Base-by-base conservation (phyloP, 768 basidiomycete species). In the Auricularia cornea region DNA sequence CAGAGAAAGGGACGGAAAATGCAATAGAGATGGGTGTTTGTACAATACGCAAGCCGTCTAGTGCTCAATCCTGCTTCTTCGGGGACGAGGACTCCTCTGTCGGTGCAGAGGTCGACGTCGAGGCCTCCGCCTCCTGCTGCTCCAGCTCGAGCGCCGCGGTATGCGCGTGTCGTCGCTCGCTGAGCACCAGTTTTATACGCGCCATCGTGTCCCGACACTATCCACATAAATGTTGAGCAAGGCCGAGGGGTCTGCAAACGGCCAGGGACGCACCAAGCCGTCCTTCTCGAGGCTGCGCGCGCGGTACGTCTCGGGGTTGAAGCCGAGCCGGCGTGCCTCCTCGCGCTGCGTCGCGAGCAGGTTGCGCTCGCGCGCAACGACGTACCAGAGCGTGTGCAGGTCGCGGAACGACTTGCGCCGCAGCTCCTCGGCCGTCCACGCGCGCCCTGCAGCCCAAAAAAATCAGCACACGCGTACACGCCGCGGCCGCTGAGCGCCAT, bases 171-270 rank as follows among this genome's bases (percentile, higher is more conserved):
- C 94, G 82, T 38, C 97, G 87, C 72, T 98, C 95, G 70, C 93
- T 93, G 59, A 98, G 79, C 26, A 98, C 86, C 64, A 83, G 86
- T 74, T 98, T 98, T 74, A 98, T 93, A 23, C 92, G 86, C n/a
- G 92, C 93, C 94, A 97, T 96, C 23, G 92, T 88, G 79, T 94
- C 96, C 26, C 90, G 89, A 74, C 87, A 88, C 94, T 97, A 66
- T 11, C 59, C 63, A 5, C 51, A 26, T 16, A 57, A 1, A 57
- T 10, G 23, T 28, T 26, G 26, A 26, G 11, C 28, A 52, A 8
- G 8, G 35, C 35, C 0, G n/a, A n/a, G n/a, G n/a, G n/a, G n/a
- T n/a, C n/a, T n/a, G n/a, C n/a, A n/a, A n/a, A n/a, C n/a, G 28
- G 33, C 29, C 38, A 35, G 6, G 28, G 54, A 30, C 63, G 51